Percentiles rank a stretch among this genome's conserved stretches.
These are phyloP conservation scores for Prunus salicina DNA, from an alignment of 306 rosid species.

Conservation along the genomic window DNA sequence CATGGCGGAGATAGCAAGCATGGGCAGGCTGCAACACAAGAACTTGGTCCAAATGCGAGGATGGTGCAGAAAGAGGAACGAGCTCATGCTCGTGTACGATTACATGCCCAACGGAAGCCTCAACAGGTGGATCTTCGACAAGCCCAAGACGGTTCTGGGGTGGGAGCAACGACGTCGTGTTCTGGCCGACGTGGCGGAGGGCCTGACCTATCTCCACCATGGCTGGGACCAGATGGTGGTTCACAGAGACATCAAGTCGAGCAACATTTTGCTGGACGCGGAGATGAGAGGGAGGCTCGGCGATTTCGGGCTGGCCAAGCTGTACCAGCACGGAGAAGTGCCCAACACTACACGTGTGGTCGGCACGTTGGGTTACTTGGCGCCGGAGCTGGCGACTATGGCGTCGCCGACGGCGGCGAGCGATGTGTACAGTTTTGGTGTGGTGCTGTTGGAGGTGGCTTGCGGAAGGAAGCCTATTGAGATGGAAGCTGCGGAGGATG, in stretches of 20 bases:
- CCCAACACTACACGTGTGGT: slow-evolving; percentile 84
- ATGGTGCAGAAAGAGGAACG: slow-evolving; percentile 75
- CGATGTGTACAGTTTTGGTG: slow-evolving; percentile 81
- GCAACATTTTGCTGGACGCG: slow-evolving; percentile 67
- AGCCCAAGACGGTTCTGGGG: slow-evolving; percentile 36
- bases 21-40: slow-evolving; percentile 93
- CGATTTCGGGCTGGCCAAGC: slow-evolving; percentile 87
- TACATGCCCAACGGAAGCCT: slow-evolving; percentile 90
- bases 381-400: slow-evolving; percentile 68
- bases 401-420: slow-evolving; percentile 74
- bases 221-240: slow-evolving; percentile 93
- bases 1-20: slow-evolving; percentile 92
- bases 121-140: slow-evolving; percentile 68
- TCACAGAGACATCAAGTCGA: slow-evolving; percentile 80
- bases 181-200: slow-evolving; percentile 83
- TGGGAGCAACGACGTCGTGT: slow-evolving; percentile 66
- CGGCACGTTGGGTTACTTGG: slow-evolving; percentile 85
- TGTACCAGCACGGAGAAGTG: slow-evolving; percentile 80
- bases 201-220: slow-evolving; percentile 74
- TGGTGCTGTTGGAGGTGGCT: slow-evolving; percentile 84
- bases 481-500: slow-evolving; percentile 52
- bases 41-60: slow-evolving; percentile 87
- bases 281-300: slow-evolving; percentile 85
- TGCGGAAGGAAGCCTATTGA: slow-evolving; percentile 82
- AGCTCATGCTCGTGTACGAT: slow-evolving; percentile 81